These are phyloP conservation scores for Pythium sukuiense DNA, from an alignment of 352 stramenopile genomes.

Conservation along the genomic window DNA sequence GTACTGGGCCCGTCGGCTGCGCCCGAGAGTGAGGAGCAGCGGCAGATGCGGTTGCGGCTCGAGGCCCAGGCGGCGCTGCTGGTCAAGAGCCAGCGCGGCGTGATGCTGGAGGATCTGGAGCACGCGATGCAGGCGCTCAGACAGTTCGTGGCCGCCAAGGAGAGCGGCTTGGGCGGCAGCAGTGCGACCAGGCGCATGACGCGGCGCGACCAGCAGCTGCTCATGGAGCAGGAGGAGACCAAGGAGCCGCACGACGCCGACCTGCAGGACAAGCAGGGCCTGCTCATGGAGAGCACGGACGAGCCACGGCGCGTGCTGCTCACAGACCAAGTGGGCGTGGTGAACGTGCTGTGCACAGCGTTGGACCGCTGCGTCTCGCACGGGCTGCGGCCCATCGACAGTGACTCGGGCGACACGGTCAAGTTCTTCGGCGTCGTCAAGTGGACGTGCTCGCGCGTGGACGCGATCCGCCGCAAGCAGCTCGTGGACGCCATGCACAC, in stretches of 20 bases:
- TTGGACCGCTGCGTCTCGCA: slow-evolving; percentile 72
- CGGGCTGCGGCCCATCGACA: slow-evolving; percentile 63
- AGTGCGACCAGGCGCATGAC: slow-evolving; percentile 7
- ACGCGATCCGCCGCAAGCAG: slow-evolving; percentile 69
- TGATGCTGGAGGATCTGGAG: slow-evolving; percentile 83
- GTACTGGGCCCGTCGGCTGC: slow-evolving; percentile 31
- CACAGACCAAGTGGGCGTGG: slow-evolving; percentile 65
- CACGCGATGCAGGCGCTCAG: slow-evolving; percentile 54
- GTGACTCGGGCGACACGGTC: slow-evolving; percentile 54
- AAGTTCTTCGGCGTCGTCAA: slow-evolving; percentile 88
- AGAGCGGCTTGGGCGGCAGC: neutral
- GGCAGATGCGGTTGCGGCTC: slow-evolving; percentile 41
- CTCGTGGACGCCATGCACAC: slow-evolving; percentile 67
- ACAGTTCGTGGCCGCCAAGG: slow-evolving; percentile 53
- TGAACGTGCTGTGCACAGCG: slow-evolving; percentile 72
- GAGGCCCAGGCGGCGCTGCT: slow-evolving; percentile 63
- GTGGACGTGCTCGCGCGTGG: slow-evolving; percentile 81
- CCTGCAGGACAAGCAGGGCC: neutral
- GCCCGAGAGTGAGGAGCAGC: slow-evolving; percentile 55
- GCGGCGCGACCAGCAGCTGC: slow-evolving; percentile 17
- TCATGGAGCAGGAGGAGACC: slow-evolving; percentile 23
- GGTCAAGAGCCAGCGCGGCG: slow-evolving; percentile 70
- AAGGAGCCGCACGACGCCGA: slow-evolving; percentile 12
- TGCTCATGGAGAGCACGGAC: slow-evolving; percentile 77
- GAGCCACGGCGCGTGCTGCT: slow-evolving; percentile 67